phyloP scores from a whole-genome alignment of 805 yeast species.

The Sugiyamaella qingdaonensis region DNA sequence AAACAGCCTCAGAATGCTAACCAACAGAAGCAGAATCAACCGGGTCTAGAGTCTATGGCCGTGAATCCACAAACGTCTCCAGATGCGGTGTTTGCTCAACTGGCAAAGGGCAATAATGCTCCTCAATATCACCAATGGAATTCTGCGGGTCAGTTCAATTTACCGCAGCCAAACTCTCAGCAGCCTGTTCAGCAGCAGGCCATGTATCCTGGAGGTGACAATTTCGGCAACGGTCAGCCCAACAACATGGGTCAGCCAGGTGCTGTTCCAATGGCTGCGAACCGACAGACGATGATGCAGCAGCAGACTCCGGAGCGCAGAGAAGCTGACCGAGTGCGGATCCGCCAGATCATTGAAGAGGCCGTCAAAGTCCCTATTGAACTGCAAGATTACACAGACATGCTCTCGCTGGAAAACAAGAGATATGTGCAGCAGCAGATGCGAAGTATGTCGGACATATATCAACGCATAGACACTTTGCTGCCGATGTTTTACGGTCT shows the following conservation, averaged over 20 bases:
- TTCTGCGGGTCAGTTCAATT: conserved; percentile 12
- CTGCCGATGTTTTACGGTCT: conserved; percentile 74
- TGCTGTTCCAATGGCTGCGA: not conserved
- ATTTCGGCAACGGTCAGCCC: not conserved
- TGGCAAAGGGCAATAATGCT: not conserved
- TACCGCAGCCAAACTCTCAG: conserved; percentile 13
- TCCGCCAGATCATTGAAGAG: conserved; percentile 63
- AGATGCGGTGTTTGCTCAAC: not conserved
- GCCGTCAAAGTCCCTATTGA: conserved; percentile 63
- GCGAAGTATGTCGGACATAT: conserved; percentile 45
- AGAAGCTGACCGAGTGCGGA: conserved; percentile 49
- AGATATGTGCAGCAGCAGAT: conserved; percentile 50
- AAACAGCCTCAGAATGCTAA: conserved; percentile 15
- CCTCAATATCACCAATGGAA: conserved; percentile 5
- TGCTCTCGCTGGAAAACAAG: conserved; percentile 61
- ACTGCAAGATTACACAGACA: conserved; percentile 56
- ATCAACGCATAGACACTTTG: conserved; percentile 66
- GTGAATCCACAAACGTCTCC: conserved; percentile 5
- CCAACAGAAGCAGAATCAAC: conserved; percentile 19
- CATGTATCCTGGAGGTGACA: not conserved
- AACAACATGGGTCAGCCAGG: not conserved
- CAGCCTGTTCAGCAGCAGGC: conserved; percentile 15
- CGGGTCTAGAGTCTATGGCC: conserved; percentile 9
- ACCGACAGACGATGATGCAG: conserved; percentile 1
- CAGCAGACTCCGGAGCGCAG: conserved; percentile 43